Percentiles rank a stretch among this genome's conserved stretches.
Conservation (phyloP, 768 basidiomycete genomes). For the Mycena kentingensis region DNA sequence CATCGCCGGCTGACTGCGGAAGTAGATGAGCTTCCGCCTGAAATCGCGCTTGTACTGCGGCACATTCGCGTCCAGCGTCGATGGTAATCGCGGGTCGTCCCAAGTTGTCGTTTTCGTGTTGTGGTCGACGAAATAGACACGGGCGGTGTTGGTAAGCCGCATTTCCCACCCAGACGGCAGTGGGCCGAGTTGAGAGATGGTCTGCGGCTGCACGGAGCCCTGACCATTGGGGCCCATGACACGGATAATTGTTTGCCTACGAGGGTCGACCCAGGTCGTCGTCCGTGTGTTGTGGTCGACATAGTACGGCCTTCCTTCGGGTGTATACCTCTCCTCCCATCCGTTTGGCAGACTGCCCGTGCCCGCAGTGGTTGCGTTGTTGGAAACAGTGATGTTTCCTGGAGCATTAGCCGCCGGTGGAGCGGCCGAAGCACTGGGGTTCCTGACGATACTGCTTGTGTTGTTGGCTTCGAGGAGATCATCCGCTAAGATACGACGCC, state of each 20-base stretch:
- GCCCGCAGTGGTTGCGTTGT: constrained; percentile 66
- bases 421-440: constrained; percentile 36
- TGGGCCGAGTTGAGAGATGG: constrained; percentile 95
- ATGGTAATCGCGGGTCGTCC: constrained; percentile 97
- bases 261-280: constrained; percentile 99
- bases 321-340: constrained; percentile 99
- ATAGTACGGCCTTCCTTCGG: constrained; percentile 97
- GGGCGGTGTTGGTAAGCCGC: constrained; percentile 96
- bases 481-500: constrained; percentile 79
- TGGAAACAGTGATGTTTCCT: constrained; percentile 47
- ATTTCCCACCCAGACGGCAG: constrained; percentile 99
- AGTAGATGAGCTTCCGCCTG: constrained; percentile 98
- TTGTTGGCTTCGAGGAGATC: constrained; percentile 79
- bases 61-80: constrained; percentile 92
- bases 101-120: constrained; percentile 99
- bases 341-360: constrained; percentile 90
- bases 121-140: constrained; percentile 99
- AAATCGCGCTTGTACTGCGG: constrained; percentile 99
- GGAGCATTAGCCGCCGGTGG: constrained; percentile 44
- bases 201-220: constrained; percentile 89
- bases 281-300: constrained; percentile 99
- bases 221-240: constrained; percentile 95
- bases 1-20: constrained; percentile 98
- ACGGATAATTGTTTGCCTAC: constrained; percentile 93
- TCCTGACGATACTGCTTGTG: constrained; percentile 34